Conservation (phyloP, 306 rosid species). For the Cucurbita argyrosperma region DNA sequence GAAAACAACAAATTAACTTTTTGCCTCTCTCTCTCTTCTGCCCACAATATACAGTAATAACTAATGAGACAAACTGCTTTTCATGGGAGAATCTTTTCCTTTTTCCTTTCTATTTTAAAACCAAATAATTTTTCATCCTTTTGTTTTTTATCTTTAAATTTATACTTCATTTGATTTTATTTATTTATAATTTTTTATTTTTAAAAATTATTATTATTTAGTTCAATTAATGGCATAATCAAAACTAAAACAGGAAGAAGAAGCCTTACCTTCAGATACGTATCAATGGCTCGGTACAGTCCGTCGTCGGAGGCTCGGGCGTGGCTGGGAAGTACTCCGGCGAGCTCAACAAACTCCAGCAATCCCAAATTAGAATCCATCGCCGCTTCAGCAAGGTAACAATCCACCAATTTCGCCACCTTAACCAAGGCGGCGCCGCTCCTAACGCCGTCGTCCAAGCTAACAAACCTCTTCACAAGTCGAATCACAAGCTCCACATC, state of each 20-base stretch:
- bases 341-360: slow-evolving; percentile 45
- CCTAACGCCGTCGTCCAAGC: slow-evolving; percentile 37
- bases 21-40: no score
- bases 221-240: not conserved
- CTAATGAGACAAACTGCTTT: no score
- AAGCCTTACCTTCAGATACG: slow-evolving; percentile 55
- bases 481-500: slow-evolving; percentile 58
- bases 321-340: slow-evolving; percentile 58
- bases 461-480: slow-evolving; percentile 58
- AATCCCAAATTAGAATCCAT: slow-evolving; percentile 44
- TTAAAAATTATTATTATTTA: no score
- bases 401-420: slow-evolving; percentile 72
- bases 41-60: no score
- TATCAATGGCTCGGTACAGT: slow-evolving; percentile 81
- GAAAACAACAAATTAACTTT: no score
- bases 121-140: not conserved
- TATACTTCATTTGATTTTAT: no score
- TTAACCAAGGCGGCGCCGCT: slow-evolving; percentile 53
- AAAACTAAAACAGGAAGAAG: not conserved
- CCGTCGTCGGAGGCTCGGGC: slow-evolving; percentile 78
- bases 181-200: no score
- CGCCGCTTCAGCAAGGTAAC: slow-evolving; percentile 69
- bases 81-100: not conserved
- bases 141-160: not conserved
- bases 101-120: not conserved